A percentile compares a stretch with the other conserved stretches of the same genome.
These are phyloP conservation scores for Boletus rubescentipes DNA, from an alignment of 768 basidiomycete species.

Conservation along the genomic window DNA sequence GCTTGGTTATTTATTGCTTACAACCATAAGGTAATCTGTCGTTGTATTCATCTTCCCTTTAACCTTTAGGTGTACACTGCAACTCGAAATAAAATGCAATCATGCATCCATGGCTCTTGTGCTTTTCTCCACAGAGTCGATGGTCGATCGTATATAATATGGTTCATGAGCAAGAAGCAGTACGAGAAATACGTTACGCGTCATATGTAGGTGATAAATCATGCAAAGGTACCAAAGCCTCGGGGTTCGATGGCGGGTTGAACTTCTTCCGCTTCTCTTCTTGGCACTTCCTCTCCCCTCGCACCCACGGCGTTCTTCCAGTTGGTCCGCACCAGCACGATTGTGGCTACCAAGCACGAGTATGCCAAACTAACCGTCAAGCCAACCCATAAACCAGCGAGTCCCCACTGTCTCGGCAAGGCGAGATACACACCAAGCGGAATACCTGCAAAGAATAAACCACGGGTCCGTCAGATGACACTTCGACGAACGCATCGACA, in stretches of 20 bases:
- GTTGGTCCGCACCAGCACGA: constrained; percentile 18
- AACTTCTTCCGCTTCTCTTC: background rate
- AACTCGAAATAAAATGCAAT: constrained; percentile 14
- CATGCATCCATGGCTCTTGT: background rate
- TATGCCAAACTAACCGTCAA: constrained; percentile 22
- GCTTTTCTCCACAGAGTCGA: background rate
- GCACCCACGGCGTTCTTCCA: constrained; percentile 12
- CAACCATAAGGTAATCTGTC: constrained; percentile 24
- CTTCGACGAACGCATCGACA: background rate
- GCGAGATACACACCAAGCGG: constrained; percentile 28
- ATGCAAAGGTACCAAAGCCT: background rate
- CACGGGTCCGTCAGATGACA: background rate
- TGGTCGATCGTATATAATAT: no score
- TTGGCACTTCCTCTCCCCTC: background rate
- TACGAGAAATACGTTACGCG: background rate
- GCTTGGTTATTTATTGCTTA: constrained; percentile 22
- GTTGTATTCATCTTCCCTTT: constrained; percentile 20
- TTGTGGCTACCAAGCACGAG: constrained; percentile 17
- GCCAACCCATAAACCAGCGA: constrained; percentile 25
- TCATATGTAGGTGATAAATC: background rate
- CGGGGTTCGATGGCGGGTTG: background rate
- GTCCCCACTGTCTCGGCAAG: constrained; percentile 21
- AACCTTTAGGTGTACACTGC: constrained; percentile 16
- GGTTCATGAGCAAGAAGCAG: background rate
- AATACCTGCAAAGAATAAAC: constrained; percentile 28